A percentile compares a stretch with the other conserved stretches of the same genome.
These are phyloP conservation scores for Parietaria judaica DNA, from an alignment of 306 rosid genomes.

Conservation along the genomic window DNA sequence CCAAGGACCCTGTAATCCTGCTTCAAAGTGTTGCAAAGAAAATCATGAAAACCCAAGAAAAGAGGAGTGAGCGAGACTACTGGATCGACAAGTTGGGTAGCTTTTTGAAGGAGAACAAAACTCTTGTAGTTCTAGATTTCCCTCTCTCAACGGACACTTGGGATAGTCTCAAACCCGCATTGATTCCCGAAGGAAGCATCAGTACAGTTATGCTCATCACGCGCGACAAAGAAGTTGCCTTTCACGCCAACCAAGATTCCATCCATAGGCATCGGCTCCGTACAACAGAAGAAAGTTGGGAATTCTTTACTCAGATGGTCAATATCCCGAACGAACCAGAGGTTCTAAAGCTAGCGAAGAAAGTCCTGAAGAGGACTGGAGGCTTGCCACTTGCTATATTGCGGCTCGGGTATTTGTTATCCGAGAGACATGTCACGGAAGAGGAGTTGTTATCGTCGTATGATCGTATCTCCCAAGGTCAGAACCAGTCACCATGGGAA, in stretches of 20 bases:
- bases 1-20: no score
- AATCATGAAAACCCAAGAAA: background rate
- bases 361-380: no score
- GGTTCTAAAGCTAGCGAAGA: no score
- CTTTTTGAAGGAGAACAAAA: background rate
- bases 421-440: no score
- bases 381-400: no score
- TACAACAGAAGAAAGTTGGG: no score
- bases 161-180: constrained; percentile 11
- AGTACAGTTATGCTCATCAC: constrained; percentile 19
- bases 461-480: background rate
- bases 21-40: no score
- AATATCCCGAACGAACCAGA: no score
- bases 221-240: constrained; percentile 30
- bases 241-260: constrained; percentile 25
- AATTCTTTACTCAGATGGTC: no score
- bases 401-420: no score
- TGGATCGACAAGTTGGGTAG: constrained; percentile 25
- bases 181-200: background rate
- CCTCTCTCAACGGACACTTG: no score
- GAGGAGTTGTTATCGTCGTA: no score
- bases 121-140: constrained; percentile 24
- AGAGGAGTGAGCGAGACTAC: background rate
- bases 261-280: background rate
- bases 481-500: constrained; percentile 1